These are phyloP conservation scores for Coemansia sp. DNA, from an alignment of 192 early-diverging fungal genomes.

Conservation along the genomic window DNA sequence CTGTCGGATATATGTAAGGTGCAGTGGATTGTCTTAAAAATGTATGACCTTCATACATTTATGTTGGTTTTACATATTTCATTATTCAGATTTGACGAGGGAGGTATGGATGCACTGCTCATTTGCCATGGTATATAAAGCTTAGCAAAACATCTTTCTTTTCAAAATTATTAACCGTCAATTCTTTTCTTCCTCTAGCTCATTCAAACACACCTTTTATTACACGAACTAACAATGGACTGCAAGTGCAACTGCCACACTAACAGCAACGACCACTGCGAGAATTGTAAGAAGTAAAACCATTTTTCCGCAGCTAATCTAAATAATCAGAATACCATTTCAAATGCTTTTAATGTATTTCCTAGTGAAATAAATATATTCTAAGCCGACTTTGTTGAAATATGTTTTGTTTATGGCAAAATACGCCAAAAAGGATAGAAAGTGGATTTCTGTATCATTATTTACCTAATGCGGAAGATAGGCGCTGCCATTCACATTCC, in stretches of 20 bases:
- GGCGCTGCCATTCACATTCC: not conserved
- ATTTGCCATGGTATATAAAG: conserved; percentile 3
- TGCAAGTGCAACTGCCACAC: conserved; percentile 6
- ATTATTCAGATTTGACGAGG: conserved; percentile 4
- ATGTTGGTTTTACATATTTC: conserved; percentile 1
- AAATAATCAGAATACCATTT: not conserved
- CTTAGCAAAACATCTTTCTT: not conserved
- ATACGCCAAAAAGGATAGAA: no score
- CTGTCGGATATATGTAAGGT: not conserved
- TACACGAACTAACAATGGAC: not conserved
- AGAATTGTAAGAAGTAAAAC: not conserved
- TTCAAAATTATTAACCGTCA: not conserved
- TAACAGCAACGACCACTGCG: conserved; percentile 51
- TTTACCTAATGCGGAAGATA: not conserved
- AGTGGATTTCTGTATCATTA: not conserved
- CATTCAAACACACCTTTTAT: not conserved
- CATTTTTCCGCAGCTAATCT: not conserved
- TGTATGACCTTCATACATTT: conserved; percentile 10
- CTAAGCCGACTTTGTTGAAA: not conserved
- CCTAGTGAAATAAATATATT: not conserved
- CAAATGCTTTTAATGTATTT: not conserved
- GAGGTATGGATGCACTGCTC: not conserved
- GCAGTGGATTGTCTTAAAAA: not conserved
- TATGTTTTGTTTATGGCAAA: no score
- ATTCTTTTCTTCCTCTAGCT: not conserved